Evolutionary conservation across 2,329 filamentous ascomycete species (phyloP), one percentile per base, ranked within the genome.

Genomic region (Trichoderma hamatum): DNA sequence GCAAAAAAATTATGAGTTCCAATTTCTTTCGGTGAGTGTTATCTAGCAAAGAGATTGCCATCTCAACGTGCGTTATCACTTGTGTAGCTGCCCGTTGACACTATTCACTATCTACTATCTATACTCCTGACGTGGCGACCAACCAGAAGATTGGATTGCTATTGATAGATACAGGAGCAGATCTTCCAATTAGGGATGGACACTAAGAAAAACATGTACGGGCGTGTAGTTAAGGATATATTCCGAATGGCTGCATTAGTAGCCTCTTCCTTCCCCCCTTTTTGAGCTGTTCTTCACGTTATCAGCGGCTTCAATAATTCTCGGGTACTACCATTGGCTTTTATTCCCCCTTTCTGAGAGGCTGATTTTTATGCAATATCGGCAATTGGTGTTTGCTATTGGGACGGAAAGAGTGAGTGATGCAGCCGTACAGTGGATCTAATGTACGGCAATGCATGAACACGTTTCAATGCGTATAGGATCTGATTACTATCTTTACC

Each of bases 381-480:
- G 11, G n/a, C 49, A 39, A 19, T 13, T 3, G 5, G 13, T 5
- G 7, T 11, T n/a, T 34, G 5, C 21, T 5, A 21, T 5, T 49
- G 16, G 26, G 13, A n/a, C 36, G 36, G 52, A 55, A n/a, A n/a
- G 16, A 24, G 24, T 16, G 54, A 24, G 28, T 21, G 30, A 46
- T 52, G 61, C 61, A 66, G 39, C 28, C 46, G 46, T 32, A 65
- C 54, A 49, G 49, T 24, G 21, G 49, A 49, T 46, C 63, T 34
- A 66, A 49, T 66, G 63, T 49, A 14, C 51, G 34, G 63, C 63
- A 16, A 67, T 58, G 64, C 64, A 67, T 67, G 64, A 67, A 67
- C 64, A 67, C 64, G 64, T 67, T 67, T 67, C 64, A 67, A 59
- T 59, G 64, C 39, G 14, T n/a, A 28, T 32, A 46, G 54, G 39